Conservation (phyloP, 176 grass and related monocot genomes). For the Secale cereale region DNA sequence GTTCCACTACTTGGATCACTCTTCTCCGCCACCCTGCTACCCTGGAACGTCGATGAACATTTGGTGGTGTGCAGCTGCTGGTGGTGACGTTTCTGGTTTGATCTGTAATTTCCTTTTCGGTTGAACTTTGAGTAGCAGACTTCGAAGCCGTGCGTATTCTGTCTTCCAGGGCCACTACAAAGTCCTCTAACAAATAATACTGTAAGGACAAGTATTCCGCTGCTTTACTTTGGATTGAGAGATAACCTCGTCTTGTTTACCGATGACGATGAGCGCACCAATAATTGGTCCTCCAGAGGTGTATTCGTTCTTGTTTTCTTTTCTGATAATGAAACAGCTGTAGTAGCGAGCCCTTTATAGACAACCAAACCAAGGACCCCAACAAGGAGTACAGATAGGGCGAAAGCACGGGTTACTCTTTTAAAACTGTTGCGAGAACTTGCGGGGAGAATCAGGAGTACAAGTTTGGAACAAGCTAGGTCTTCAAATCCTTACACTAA, state of each 20-base stretch:
- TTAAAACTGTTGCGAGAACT: neutral
- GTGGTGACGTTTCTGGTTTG: too few relatives aligned
- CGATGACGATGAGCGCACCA: constrained; percentile 1
- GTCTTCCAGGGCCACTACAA: too few relatives aligned
- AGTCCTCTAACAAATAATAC: too few relatives aligned
- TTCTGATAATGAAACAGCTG: neutral
- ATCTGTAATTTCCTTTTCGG: too few relatives aligned
- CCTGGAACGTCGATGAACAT: too few relatives aligned
- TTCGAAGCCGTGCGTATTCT: too few relatives aligned
- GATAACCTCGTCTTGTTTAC: constrained; percentile 1
- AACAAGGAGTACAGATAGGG: neutral
- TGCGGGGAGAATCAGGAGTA: neutral
- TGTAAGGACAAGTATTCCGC: neutral
- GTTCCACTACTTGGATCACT: too few relatives aligned
- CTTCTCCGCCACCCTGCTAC: too few relatives aligned
- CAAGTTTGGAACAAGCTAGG: neutral
- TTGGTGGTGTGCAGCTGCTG: too few relatives aligned
- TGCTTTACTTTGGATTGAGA: neutral
- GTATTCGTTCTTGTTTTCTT: neutral
- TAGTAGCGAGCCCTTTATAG: neutral
- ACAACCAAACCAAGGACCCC: neutral
- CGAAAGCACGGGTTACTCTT: neutral
- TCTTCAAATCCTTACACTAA: neutral
- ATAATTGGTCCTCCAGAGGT: neutral
- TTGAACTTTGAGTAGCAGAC: too few relatives aligned